These are phyloP conservation scores for Nannochloris sp. DNA, from an alignment of 139 green algal genomes.

Conservation along the genomic window DNA sequence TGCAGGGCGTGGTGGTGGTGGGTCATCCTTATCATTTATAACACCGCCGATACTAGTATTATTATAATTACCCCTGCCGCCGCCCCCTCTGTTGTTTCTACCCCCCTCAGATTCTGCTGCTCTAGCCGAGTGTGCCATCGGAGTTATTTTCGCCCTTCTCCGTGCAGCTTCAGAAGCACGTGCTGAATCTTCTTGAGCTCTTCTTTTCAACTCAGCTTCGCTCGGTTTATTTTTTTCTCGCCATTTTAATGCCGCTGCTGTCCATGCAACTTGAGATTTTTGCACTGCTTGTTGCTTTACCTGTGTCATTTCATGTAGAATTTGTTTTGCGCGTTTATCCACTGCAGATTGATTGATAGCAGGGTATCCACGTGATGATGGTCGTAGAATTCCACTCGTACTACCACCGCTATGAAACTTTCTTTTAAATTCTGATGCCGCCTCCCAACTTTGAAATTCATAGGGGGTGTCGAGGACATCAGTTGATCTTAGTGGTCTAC, in stretches of 20 bases:
- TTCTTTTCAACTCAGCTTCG: not conserved
- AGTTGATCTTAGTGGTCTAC: too few species aligned
- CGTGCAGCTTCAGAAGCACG: not conserved
- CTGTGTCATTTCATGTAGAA: not conserved
- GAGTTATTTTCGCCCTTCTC: not conserved
- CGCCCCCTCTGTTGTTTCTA: not conserved
- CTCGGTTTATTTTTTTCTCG: constrained; percentile 21
- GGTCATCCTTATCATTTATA: not conserved
- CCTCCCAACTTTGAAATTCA: not conserved
- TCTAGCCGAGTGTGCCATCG: not conserved
- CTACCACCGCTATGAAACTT: not conserved
- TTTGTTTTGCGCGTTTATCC: not conserved
- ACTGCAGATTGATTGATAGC: constrained; percentile 3
- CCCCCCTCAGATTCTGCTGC: not conserved
- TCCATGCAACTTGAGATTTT: constrained; percentile 14
- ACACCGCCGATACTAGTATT: too few species aligned
- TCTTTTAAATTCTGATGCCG: constrained; percentile 1
- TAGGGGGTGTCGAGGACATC: too few species aligned
- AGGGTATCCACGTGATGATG: not conserved
- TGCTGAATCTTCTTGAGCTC: not conserved
- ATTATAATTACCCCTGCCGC: not conserved
- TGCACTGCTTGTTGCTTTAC: not conserved
- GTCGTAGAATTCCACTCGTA: not conserved
- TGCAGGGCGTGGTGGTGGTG: not conserved
- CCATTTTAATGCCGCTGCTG: constrained; percentile 8